Evolutionary conservation across 768 basidiomycete genomes (phyloP).

Genomic region (Suillus subluteus): DNA sequence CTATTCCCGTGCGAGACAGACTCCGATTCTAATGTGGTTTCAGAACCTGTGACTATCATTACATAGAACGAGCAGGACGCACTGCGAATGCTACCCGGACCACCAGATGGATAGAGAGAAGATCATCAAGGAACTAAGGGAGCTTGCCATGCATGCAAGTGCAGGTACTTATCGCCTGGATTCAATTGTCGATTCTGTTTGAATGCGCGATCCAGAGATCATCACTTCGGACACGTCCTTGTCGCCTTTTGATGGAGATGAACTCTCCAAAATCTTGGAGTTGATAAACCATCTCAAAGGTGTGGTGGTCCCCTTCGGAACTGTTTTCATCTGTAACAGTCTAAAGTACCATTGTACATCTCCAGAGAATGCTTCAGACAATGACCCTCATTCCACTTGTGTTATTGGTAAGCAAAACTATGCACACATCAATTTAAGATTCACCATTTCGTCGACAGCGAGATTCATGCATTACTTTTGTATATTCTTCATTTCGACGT

Average conservation of each 20-base stretch:
- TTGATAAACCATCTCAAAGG: conserved; percentile 11
- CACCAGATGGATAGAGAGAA: neutral
- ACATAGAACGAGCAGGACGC: conserved; percentile 6
- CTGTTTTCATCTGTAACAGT: neutral
- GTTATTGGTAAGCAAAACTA: conserved; percentile 8
- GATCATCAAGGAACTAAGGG: conserved; percentile 12
- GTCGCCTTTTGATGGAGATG: conserved; percentile 11
- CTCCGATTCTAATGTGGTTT: neutral
- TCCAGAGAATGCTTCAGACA: neutral
- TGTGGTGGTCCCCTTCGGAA: neutral
- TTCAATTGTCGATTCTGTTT: neutral
- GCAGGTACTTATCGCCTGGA: conserved; percentile 7
- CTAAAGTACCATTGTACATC: neutral
- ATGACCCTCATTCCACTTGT: conserved; percentile 12
- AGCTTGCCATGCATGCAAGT: conserved; percentile 6
- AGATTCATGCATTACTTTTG: conserved; percentile 9
- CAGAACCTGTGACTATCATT: neutral
- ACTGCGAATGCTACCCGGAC: conserved; percentile 10
- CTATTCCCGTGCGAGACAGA: neutral
- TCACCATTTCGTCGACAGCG: neutral
- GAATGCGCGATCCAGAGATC: conserved; percentile 1
- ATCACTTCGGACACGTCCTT: conserved; percentile 10
- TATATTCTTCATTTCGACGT: neutral
- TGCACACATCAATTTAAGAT: too few relatives aligned
- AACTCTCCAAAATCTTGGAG: conserved; percentile 11